These are phyloP conservation scores for Kazachstania viticola DNA, from an alignment of 805 yeast genomes.

Conservation along the genomic window DNA sequence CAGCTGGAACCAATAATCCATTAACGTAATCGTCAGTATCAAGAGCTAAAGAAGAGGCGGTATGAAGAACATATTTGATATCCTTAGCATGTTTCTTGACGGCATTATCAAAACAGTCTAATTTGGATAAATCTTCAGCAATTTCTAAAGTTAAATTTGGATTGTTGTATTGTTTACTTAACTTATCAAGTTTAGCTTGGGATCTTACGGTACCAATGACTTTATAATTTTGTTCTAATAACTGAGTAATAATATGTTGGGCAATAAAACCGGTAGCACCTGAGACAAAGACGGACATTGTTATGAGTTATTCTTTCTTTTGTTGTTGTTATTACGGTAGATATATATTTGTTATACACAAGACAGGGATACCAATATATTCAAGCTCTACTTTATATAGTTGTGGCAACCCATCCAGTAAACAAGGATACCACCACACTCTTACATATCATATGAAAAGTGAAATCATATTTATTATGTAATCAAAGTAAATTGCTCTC, in stretches of 20 bases:
- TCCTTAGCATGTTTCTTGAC: conserved; percentile 35
- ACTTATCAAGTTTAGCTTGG: conserved; percentile 31
- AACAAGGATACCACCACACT: too few relatives aligned
- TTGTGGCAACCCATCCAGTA: too few relatives aligned
- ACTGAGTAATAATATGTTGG: conserved; percentile 33
- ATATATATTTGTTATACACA: too few relatives aligned
- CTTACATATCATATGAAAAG: too few relatives aligned
- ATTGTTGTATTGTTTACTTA: conserved; percentile 24
- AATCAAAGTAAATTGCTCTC: too few relatives aligned
- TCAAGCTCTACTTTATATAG: too few relatives aligned
- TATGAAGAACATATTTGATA: conserved; percentile 43
- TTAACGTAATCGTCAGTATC: conserved; percentile 34
- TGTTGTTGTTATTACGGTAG: too few relatives aligned
- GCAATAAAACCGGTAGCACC: conserved; percentile 50
- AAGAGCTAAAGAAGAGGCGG: conserved; percentile 49
- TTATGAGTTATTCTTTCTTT: conserved; percentile 1
- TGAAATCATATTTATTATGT: too few relatives aligned
- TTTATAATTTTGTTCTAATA: conserved; percentile 28
- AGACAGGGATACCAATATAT: too few relatives aligned
- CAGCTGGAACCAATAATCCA: conserved; percentile 45
- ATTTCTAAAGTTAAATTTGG: conserved; percentile 23
- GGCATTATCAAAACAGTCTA: conserved; percentile 37
- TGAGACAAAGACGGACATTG: conserved; percentile 33
- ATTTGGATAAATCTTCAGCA: conserved; percentile 26
- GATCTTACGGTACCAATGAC: conserved; percentile 45